Evolutionary conservation across 192 early-diverging fungal genomes (phyloP), one percentile per base, ranked within the genome.

Genomic region (Chytriomyces sp.): DNA sequence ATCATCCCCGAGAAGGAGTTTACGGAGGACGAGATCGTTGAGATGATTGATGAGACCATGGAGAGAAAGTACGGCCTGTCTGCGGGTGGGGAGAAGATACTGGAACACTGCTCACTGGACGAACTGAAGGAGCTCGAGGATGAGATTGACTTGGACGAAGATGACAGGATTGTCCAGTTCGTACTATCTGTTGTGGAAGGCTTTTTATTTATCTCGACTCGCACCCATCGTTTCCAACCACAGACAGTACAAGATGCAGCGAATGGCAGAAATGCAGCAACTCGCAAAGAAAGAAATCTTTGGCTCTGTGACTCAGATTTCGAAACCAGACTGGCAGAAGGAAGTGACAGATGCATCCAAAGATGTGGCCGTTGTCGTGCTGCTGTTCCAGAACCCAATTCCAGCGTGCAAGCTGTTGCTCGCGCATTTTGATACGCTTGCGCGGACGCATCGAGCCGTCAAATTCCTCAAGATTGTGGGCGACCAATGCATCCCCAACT

Each of bases 391-490:
- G 65, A 81, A 86, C 72, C 90, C 91, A 49, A 84, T 97, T 43
- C 94, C 94, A 6, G 88, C 90, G 26, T 97, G 95, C 82, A 93
- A 93, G 80, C 84, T 99, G 50, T 87, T 99, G 88, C 90, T 90
- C 71, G 85, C 85, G 44, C 86, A 91, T 72, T 82, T 99, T 61
- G 87, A 90, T 18, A 86, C 86, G 68, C 79, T 96, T 9, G 94
- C 95, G 3, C 67, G 72, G 46, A 88, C 89, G 81, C 91, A 97
- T 85, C 90, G 89, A 28, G 87, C 94, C 5, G 93, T 92, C 69
- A 99, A 99, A 86, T 99, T 99, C 84, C 72, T 94, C 60, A 97
- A 96, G 78, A 97, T 97, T 75, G 85, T 95, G 24, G 94, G 91
- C 9, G 93, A 95, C 72, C 93, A 96, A 76, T 97, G 96, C 84